These are phyloP conservation scores for Eucalyptus erythrocorys DNA, from an alignment of 345 rosid genomes.

Conservation along the genomic window DNA sequence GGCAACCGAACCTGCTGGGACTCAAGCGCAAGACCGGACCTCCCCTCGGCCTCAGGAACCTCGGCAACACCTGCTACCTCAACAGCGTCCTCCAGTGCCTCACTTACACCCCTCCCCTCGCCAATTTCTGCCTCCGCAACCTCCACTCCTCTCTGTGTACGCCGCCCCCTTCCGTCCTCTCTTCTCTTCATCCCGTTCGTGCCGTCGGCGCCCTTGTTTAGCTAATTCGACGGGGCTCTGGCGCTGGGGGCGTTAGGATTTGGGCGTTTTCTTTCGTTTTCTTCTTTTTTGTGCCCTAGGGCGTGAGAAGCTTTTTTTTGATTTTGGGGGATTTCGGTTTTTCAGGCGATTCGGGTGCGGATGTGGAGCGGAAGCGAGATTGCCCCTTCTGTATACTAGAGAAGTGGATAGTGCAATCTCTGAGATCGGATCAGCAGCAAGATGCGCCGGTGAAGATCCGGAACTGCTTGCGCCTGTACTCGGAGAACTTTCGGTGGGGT, in stretches of 20 bases:
- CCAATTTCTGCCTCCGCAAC: constrained; percentile 80
- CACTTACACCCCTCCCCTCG: constrained; percentile 96
- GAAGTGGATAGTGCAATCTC: constrained; percentile 68
- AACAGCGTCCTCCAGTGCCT: constrained; percentile 85
- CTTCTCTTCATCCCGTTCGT: neutral
- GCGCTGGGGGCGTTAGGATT: neutral
- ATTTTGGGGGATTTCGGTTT: neutral
- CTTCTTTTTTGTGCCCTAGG: neutral
- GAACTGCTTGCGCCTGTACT: constrained; percentile 50
- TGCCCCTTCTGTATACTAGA: constrained; percentile 90
- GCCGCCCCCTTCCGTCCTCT: neutral
- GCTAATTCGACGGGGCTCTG: neutral
- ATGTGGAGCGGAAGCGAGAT: constrained; percentile 52
- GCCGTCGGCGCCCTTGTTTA: neutral
- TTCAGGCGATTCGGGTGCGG: constrained; percentile 49
- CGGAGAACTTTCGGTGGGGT: constrained; percentile 66
- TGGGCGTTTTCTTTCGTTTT: neutral
- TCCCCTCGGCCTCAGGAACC: constrained; percentile 86
- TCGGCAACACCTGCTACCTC: constrained; percentile 95
- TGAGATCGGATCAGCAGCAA: constrained; percentile 37
- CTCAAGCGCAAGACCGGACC: constrained; percentile 66
- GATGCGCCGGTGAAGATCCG: constrained; percentile 70
- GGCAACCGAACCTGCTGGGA: constrained; percentile 89
- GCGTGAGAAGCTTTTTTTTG: neutral
- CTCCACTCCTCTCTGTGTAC: constrained; percentile 82